phyloP scores from a whole-genome alignment of 2,329 filamentous ascomycete genomes.

The Sclerotinia borealis region DNA sequence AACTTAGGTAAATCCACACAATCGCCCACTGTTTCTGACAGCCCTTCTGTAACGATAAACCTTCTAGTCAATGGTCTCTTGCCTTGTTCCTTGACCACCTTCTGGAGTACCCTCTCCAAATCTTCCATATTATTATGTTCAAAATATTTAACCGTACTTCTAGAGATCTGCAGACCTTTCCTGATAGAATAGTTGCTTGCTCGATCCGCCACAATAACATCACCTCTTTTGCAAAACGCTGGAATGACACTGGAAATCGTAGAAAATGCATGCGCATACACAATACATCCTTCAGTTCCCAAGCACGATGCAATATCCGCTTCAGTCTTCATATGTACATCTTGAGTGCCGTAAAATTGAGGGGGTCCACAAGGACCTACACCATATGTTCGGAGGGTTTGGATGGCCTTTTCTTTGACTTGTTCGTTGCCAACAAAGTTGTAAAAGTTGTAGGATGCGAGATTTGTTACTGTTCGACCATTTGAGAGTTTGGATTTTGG shows the following conservation, averaged over 20 bases:
- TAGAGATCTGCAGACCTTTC: slow-evolving; percentile 87
- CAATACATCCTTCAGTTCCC: slow-evolving; percentile 81
- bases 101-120: slow-evolving; percentile 76
- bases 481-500: slow-evolving; percentile 84
- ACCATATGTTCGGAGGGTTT: slow-evolving; percentile 88
- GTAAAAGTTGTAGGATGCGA: slow-evolving; percentile 95
- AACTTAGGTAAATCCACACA: slow-evolving; percentile 78
- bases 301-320: slow-evolving; percentile 86
- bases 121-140: slow-evolving; percentile 96
- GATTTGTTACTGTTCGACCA: slow-evolving; percentile 85
- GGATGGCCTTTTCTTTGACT: slow-evolving; percentile 91
- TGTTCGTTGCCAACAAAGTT: slow-evolving; percentile 91
- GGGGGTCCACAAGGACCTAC: slow-evolving; percentile 95
- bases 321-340: slow-evolving; percentile 96
- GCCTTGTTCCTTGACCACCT: slow-evolving; percentile 80
- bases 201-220: slow-evolving; percentile 93
- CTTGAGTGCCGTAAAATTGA: slow-evolving; percentile 96
- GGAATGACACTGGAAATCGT: slow-evolving; percentile 97
- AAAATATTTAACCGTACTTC: slow-evolving; percentile 89
- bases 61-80: slow-evolving; percentile 78
- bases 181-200: slow-evolving; percentile 91
- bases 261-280: slow-evolving; percentile 94
- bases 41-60: slow-evolving; percentile 91
- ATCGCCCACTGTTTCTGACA: slow-evolving; percentile 89
- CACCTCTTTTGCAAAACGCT: slow-evolving; percentile 92